Evolutionary conservation across 768 basidiomycete genomes (phyloP).

Genomic region (Collybia sordida): DNA sequence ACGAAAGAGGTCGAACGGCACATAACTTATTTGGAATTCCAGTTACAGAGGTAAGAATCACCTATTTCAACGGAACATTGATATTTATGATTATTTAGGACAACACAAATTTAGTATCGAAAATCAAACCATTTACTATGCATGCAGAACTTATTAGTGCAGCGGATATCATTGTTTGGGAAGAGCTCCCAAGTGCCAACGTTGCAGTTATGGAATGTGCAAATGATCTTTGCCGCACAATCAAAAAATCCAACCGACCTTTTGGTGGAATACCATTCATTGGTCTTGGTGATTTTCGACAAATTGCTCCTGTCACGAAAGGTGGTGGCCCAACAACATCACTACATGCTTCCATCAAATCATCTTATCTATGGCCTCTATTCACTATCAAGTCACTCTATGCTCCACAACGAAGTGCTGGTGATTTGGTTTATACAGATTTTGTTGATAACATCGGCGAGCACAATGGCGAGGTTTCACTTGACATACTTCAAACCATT

Average conservation of each 20-base stretch:
- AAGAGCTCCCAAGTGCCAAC: not conserved
- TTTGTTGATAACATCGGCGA: not conserved
- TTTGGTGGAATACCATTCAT: not conserved
- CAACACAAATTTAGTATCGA: not conserved
- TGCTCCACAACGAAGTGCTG: not conserved
- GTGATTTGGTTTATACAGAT: not conserved
- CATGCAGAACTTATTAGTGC: not conserved
- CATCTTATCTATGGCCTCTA: not conserved
- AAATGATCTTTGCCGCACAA: no score
- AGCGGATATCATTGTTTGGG: not conserved
- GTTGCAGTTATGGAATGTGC: not conserved
- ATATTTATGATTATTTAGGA: not conserved
- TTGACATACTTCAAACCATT: no score
- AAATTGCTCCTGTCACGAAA: not conserved
- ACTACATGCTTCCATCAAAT: not conserved
- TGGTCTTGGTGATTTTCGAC: not conserved
- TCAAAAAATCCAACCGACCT: not conserved
- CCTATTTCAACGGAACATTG: not conserved
- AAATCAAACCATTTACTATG: not conserved
- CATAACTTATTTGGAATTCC: conserved; percentile 9
- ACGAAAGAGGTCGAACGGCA: conserved; percentile 5
- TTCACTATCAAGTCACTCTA: no score
- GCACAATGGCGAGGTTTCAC: no score
- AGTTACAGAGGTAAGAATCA: conserved; percentile 3
- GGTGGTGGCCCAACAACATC: not conserved